A percentile compares a stretch with the other conserved stretches of the same genome.
Evolutionary conservation across 768 basidiomycete genomes (phyloP).

Genomic region (Podaxis carcinomalis): DNA sequence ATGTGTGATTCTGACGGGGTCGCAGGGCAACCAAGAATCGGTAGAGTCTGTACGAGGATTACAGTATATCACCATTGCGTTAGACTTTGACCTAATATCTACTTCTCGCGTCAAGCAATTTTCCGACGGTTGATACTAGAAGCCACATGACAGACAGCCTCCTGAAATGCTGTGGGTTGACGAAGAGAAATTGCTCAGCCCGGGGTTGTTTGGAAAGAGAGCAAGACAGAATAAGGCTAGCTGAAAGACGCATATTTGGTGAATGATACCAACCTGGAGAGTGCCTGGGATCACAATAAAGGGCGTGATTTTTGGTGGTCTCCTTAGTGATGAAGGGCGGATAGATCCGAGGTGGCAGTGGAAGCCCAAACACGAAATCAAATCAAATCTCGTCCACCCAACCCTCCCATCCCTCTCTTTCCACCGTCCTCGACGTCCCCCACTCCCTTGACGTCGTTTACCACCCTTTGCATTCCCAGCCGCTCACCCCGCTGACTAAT

Average conservation of each 20-base stretch:
- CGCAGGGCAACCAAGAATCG: slow-evolving; percentile 9
- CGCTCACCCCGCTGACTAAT: neutral
- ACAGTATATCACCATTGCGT: too few species aligned
- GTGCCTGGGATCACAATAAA: neutral
- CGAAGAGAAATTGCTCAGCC: too few species aligned
- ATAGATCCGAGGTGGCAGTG: slow-evolving; percentile 16
- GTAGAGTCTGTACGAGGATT: neutral
- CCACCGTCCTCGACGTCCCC: neutral
- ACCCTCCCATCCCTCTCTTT: neutral
- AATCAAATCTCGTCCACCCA: neutral
- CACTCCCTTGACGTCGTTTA: neutral
- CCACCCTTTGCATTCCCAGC: neutral
- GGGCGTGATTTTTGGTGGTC: slow-evolving; percentile 3
- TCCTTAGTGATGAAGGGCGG: slow-evolving; percentile 18
- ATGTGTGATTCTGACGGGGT: neutral
- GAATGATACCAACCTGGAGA: neutral
- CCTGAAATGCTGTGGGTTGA: too few species aligned
- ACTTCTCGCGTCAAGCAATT: too few species aligned
- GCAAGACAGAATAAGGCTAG: too few species aligned
- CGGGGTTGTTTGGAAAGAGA: too few species aligned
- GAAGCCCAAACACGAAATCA: slow-evolving; percentile 11
- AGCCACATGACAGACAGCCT: too few species aligned
- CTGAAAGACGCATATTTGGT: too few species aligned
- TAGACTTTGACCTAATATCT: neutral
- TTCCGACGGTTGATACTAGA: too few species aligned